Conservation (phyloP, 805 yeast genomes). For the Ogataea pilisensis region DNA sequence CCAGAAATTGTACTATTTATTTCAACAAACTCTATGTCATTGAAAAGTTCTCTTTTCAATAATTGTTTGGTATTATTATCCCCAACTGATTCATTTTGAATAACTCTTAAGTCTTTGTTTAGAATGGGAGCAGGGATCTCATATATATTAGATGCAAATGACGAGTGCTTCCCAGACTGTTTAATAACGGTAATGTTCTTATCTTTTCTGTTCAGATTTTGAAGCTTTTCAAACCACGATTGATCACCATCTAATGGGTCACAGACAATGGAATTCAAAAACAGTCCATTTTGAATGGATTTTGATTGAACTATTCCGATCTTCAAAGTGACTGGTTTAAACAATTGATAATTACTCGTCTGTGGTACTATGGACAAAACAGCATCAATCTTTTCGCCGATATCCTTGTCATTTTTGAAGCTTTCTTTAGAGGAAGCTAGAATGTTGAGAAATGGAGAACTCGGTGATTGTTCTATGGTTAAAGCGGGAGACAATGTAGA, state of each 20-base stretch:
- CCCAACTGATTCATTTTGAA: conserved; percentile 26
- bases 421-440: conserved; percentile 11
- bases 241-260: conserved; percentile 30
- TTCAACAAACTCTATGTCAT: conserved; percentile 29
- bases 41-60: conserved; percentile 23
- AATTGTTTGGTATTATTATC: conserved; percentile 13
- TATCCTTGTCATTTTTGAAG: conserved; percentile 10
- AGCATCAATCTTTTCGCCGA: conserved; percentile 14
- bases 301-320: conserved; percentile 28
- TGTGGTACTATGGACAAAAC: conserved; percentile 14
- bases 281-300: conserved; percentile 16
- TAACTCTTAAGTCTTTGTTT: conserved; percentile 24
- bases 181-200: conserved; percentile 12
- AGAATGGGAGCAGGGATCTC: conserved; percentile 29
- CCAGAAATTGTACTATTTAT: conserved; percentile 13
- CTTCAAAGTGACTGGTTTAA: conserved; percentile 21
- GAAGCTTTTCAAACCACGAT: conserved; percentile 13
- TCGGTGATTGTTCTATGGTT: neutral
- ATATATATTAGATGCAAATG: conserved; percentile 7
- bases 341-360: conserved; percentile 2
- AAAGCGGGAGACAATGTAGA: neutral
- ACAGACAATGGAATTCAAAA: conserved; percentile 23
- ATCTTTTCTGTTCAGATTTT: conserved; percentile 5
- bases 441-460: conserved; percentile 3
- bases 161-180: conserved; percentile 8